Percentiles rank a stretch among this genome's conserved stretches.
These are phyloP conservation scores for Trichosporon faecale DNA, from an alignment of 1,284 basidiomycete genomes.

Conservation along the genomic window DNA sequence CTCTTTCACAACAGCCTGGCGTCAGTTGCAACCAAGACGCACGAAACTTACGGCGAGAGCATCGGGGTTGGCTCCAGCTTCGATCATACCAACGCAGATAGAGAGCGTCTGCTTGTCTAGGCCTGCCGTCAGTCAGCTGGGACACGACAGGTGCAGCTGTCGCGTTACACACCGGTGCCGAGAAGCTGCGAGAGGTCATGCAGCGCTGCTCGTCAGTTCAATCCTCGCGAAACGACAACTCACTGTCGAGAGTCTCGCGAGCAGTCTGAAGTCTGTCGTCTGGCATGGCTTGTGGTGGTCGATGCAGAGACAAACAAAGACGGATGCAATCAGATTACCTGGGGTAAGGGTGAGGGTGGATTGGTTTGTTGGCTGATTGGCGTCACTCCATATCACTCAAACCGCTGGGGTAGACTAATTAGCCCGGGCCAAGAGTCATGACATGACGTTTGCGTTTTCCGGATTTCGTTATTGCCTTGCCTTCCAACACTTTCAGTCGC, in stretches of 20 bases:
- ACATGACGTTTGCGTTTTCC: conserved; percentile 5
- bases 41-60: conserved; percentile 41
- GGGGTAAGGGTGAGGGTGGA: neutral
- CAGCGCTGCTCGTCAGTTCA: conserved; percentile 32
- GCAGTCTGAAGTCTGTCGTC: conserved; percentile 43
- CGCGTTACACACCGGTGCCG: conserved; percentile 37
- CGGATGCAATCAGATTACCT: neutral
- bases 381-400: too few relatives aligned
- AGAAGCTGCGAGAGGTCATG: conserved; percentile 48
- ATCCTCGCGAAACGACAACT: conserved; percentile 14
- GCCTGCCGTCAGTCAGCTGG: conserved; percentile 27
- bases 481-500: neutral
- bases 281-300: conserved; percentile 16
- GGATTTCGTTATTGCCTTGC: neutral
- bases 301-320: conserved; percentile 10
- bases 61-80: conserved; percentile 49
- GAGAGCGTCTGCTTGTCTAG: conserved; percentile 49
- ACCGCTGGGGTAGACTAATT: neutral
- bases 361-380: neutral
- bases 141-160: neutral
- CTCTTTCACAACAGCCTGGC: conserved; percentile 33
- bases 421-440: neutral
- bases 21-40: neutral
- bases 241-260: conserved; percentile 49
- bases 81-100: conserved; percentile 50